Conservation (phyloP, 305 asterid genomes). For the Rubia peregrina region DNA sequence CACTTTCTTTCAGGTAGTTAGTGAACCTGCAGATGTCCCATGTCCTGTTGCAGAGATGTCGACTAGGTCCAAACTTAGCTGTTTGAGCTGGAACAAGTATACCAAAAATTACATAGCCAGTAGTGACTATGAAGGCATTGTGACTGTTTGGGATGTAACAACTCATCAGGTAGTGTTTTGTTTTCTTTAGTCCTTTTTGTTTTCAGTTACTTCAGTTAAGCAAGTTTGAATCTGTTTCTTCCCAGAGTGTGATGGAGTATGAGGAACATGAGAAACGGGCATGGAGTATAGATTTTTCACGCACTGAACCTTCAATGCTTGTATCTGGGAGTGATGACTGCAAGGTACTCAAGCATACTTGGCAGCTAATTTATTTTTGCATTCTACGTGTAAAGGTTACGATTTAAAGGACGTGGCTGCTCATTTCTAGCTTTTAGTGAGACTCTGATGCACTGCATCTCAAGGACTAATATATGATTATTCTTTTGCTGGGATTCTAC, state of each 20-base stretch:
- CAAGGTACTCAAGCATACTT: constrained; percentile 35
- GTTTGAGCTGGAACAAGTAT: constrained; percentile 91
- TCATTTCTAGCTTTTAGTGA: not conserved
- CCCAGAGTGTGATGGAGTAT: constrained; percentile 69
- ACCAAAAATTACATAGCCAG: constrained; percentile 70
- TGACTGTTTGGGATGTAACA: constrained; percentile 91
- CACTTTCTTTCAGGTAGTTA: constrained; percentile 46
- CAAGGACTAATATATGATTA: not conserved
- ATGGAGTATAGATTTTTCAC: constrained; percentile 65
- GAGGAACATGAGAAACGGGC: constrained; percentile 85
- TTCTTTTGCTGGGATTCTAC: not conserved
- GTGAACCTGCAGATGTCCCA: constrained; percentile 60
- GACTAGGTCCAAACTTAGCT: constrained; percentile 79
- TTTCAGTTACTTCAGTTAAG: constrained; percentile 6
- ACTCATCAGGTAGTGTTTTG: constrained; percentile 71
- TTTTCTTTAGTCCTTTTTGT: constrained; percentile 27
- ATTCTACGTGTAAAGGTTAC: not conserved
- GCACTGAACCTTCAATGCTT: constrained; percentile 71
- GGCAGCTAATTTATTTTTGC: not conserved
- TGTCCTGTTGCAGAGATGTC: constrained; percentile 35
- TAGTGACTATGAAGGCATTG: constrained; percentile 92
- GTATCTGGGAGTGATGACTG: constrained; percentile 86
- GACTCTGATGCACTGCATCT: not conserved
- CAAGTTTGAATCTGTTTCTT: constrained; percentile 1
- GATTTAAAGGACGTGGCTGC: not conserved